These are phyloP conservation scores for Blastocystis sp. DNA, from an alignment of 352 stramenopile species.

Conservation along the genomic window DNA sequence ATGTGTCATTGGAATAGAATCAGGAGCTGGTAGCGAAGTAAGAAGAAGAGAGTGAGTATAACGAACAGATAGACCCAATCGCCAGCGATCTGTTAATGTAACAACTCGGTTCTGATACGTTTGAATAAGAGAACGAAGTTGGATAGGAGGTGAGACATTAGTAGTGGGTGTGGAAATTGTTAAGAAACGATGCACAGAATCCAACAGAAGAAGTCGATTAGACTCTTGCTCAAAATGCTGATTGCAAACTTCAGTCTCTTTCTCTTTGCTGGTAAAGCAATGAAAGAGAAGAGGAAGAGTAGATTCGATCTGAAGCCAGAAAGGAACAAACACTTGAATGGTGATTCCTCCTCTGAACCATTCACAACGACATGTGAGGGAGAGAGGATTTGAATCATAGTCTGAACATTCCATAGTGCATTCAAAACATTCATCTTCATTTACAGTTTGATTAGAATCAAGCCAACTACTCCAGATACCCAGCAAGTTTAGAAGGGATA, in stretches of 20 bases:
- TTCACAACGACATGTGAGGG: not conserved
- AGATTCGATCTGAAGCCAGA: not conserved
- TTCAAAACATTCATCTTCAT: not conserved
- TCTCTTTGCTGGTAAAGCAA: not conserved
- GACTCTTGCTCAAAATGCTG: not conserved
- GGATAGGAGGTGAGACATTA: not conserved
- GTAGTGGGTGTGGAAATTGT: not conserved
- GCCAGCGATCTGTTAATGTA: not conserved
- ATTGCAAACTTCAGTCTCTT: not conserved
- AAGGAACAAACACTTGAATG: not conserved
- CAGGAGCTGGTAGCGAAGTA: not conserved
- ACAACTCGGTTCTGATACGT: not conserved
- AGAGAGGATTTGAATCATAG: not conserved
- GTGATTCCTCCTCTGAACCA: conserved; percentile 10
- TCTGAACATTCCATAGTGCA: not conserved
- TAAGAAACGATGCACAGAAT: not conserved
- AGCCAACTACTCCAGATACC: not conserved
- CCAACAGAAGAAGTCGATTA: not conserved
- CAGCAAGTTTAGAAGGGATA: not conserved
- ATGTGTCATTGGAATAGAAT: not conserved
- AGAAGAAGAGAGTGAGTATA: not conserved
- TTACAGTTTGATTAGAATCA: not conserved
- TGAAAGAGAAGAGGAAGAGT: conserved; percentile 5
- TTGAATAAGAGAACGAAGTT: not conserved
- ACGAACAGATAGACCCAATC: not conserved